Conservation (phyloP, 768 basidiomycete genomes). For the Lentinula sp. region DNA sequence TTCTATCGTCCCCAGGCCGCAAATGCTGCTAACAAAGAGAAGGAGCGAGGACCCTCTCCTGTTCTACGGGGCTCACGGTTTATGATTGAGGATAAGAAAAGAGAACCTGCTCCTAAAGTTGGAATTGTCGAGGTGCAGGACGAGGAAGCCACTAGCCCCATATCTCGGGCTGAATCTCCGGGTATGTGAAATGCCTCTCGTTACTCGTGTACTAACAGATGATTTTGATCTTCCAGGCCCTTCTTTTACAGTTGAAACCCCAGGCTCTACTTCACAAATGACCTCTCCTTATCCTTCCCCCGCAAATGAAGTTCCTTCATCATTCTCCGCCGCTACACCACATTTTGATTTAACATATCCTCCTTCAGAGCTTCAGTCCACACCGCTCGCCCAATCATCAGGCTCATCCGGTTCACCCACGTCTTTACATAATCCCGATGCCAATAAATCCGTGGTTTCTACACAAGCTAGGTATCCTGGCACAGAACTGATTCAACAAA, state of each 20-base stretch:
- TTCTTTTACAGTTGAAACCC: conserved; percentile 43
- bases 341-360: conserved; percentile 4
- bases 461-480: conserved; percentile 8
- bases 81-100: conserved; percentile 56
- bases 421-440: neutral
- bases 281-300: conserved; percentile 28
- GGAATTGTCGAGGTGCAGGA: conserved; percentile 32
- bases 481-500: conserved; percentile 10
- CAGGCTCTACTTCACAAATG: conserved; percentile 20
- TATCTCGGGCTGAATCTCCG: conserved; percentile 6
- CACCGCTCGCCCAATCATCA: neutral
- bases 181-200: conserved; percentile 3
- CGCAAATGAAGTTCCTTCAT: conserved; percentile 23
- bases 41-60: conserved; percentile 20
- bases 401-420: neutral
- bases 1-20: conserved; percentile 65
- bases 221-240: conserved; percentile 20
- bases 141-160: conserved; percentile 24
- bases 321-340: conserved; percentile 8
- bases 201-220: conserved; percentile 7
- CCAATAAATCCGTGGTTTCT: conserved; percentile 9
- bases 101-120: conserved; percentile 28
- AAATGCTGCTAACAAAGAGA: conserved; percentile 30
- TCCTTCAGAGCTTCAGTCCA: neutral
- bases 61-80: conserved; percentile 52